Evolutionary conservation across 345 rosid species (phyloP), one percentile per base, ranked within the genome.

Genomic region (Populus deltoides): DNA sequence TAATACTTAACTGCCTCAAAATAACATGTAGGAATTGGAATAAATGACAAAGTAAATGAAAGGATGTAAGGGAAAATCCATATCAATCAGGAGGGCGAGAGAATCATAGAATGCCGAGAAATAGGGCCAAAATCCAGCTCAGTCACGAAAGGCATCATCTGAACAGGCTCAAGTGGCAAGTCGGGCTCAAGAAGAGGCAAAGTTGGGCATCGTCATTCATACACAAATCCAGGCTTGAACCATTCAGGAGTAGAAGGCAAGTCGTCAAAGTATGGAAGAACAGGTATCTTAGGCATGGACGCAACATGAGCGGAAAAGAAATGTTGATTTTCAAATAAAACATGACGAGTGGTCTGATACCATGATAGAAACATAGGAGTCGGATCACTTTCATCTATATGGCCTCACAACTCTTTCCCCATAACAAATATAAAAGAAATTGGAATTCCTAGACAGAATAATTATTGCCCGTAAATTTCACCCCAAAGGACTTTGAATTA

Each of bases 401-500:
- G 75, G 41, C 77, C 68, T 47, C 49, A 72, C 1, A 76, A 61
- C n/a, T 79, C 61, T 7, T 79, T 79, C 27, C 72, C 77, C 6
- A 2, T 43, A 17, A 79, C 41, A 72, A 66, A 33, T 33, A 75
- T 1, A 79, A 31, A 51, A 20, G 36, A 38, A 82, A 79, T 45
- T 82, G 71, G 15, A 79, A 79, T 36, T 75, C 72, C 68, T 45
- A 83, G 0, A 65, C 6, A 24, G 75, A 82, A 78, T 68, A 82
- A 51, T 74, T 78, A n/a, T 82, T 82, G 7, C 63, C 53, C 15
- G 16, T 67, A 29, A 79, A 73, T 10, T 41, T 7, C 8, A 66
- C 55, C 27, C 22, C 5, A 5, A 67, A 49, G 68, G 35, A 63
- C 1, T 79, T 41, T 7, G 61, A 22, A 55, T 55, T 18, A 22